phyloP scores from a whole-genome alignment of 1,284 basidiomycete species.

The Quambalaria eucalypti region DNA sequence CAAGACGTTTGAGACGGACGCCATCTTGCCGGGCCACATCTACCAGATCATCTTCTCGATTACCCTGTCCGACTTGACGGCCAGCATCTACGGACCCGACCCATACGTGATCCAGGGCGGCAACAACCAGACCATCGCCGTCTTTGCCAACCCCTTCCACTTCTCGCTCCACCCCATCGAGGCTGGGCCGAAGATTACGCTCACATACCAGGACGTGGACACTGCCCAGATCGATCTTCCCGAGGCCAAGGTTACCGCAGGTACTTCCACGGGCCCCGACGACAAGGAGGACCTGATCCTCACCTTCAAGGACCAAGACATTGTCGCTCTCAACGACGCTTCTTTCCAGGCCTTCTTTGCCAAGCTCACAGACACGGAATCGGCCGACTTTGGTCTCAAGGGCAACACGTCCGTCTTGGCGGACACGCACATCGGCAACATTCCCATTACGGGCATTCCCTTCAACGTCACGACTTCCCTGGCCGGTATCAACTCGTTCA shows the following conservation, averaged over 20 bases:
- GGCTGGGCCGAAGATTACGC: constrained; percentile 55
- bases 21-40: constrained; percentile 60
- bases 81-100: constrained; percentile 51
- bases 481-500: constrained; percentile 50
- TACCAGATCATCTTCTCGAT: constrained; percentile 65
- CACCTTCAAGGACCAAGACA: constrained; percentile 56
- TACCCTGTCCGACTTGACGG: constrained; percentile 56
- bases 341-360: constrained; percentile 59
- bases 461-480: constrained; percentile 58
- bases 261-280: constrained; percentile 62
- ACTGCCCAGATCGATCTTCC: constrained; percentile 60
- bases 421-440: constrained; percentile 59
- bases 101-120: constrained; percentile 24
- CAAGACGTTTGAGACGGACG: constrained; percentile 58
- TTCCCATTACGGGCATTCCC: constrained; percentile 55
- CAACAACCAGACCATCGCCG: constrained; percentile 57
- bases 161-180: constrained; percentile 63
- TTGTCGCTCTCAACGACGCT: constrained; percentile 52
- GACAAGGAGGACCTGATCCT: constrained; percentile 54
- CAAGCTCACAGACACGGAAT: constrained; percentile 54
- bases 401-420: constrained; percentile 60
- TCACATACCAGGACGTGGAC: constrained; percentile 53
- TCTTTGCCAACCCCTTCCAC: constrained; percentile 67
- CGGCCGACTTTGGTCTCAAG: constrained; percentile 53
- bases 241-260: constrained; percentile 50